phyloP scores from a whole-genome alignment of 192 early-diverging fungal species.

The Podila epicladia region DNA sequence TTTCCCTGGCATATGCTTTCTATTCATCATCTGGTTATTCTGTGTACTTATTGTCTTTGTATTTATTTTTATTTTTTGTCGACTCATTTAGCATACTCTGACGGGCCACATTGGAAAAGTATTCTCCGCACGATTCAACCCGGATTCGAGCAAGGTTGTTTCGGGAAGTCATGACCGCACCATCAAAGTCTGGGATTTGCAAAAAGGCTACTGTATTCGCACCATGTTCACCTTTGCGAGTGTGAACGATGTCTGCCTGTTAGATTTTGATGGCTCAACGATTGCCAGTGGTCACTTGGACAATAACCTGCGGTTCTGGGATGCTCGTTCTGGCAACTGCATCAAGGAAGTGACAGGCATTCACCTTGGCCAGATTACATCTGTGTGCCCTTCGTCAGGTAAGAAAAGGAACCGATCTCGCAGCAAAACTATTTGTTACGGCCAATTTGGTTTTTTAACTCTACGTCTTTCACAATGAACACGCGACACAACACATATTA shows the following conservation, averaged over 20 bases:
- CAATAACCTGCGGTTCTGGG: conserved; percentile 93
- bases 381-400: conserved; percentile 79
- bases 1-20: neutral
- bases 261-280: conserved; percentile 74
- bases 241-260: conserved; percentile 89
- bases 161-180: conserved; percentile 97
- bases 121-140: conserved; percentile 84
- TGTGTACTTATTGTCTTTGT: conserved; percentile 3
- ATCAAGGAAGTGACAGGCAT: conserved; percentile 87
- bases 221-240: conserved; percentile 95
- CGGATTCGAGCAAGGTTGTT: conserved; percentile 82
- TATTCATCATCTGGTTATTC: neutral
- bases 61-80: conserved; percentile 5
- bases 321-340: conserved; percentile 80
- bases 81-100: conserved; percentile 79
- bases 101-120: conserved; percentile 97
- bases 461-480: too few relatives aligned
- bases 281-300: conserved; percentile 95
- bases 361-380: conserved; percentile 91
- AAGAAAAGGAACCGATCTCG: conserved; percentile 19
- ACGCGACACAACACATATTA: conserved; percentile 17
- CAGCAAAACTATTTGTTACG: neutral
- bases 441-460: too few relatives aligned
- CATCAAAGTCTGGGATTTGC: conserved; percentile 95
- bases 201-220: conserved; percentile 87